Base-by-base conservation (phyloP, 257 asterid species). In the Ilex aquifolium region DNA sequence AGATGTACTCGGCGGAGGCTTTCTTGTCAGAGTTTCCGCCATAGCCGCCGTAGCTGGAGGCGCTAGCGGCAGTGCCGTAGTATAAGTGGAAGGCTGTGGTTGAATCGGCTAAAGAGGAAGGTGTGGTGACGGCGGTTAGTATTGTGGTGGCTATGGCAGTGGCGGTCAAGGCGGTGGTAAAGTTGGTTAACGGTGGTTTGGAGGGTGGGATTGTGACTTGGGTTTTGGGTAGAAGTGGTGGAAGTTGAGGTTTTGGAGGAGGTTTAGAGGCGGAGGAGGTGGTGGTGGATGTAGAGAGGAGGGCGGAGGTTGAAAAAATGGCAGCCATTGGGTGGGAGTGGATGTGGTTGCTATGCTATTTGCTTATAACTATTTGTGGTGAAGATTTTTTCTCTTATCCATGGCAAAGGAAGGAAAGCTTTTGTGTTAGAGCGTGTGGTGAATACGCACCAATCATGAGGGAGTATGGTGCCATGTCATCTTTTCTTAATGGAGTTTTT, bases 61-160 rank as follows among this genome's bases (percentile, higher is more conserved):
- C 97, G 64, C 97, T 87, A 29, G 99, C 95, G 16, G 97, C 99
- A 29, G 96, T 87, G 61, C 96, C 99, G 69, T 89, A 92, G 97
- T 88, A 89, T 5, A 89, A 51, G 31, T 65, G 70, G 94, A 73
- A 92, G 12, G 65, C 11, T 7, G 75, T 15, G 17, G 76, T 44
- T 42, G 84, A 32, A 36, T 73, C 89, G 15, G 96, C 90, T 0
- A 79, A 66, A 55, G 88, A 71, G 12, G 89, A 79, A 1, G 83
- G 78, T 40, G 82, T 10, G 60, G 88, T 54, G 62, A 88, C 7
- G 61, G 88, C 44, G 63, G 90, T 63, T 55, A 92, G 82, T 7
- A 89, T 62, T 31, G 93, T 56, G 7, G 95, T 63, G 77, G 96
- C 95, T 17, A 92, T 63, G 12, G 96, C 92, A 1, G 89, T 76